A percentile compares a stretch with the other conserved stretches of the same genome.
phyloP scores from a whole-genome alignment of 2,329 filamentous ascomycete genomes.

The Monosporascus sp. region DNA sequence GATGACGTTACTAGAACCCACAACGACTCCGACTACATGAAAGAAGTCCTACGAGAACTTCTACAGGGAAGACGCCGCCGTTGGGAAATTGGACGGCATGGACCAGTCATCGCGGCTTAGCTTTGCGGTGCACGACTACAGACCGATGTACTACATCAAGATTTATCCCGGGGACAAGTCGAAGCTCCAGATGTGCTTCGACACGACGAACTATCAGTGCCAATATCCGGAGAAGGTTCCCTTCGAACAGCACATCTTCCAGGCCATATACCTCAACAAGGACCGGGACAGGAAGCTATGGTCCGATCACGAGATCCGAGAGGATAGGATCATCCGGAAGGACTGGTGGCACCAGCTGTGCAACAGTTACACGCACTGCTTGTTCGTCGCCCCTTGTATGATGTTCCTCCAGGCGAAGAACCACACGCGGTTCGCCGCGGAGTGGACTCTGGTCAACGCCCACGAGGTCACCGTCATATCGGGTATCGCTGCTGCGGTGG shows the following conservation, averaged over 20 bases:
- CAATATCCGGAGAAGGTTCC: conserved; percentile 50
- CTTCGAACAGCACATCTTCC: conserved; percentile 32
- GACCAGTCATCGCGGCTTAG: conserved; percentile 36
- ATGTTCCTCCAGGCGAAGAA: conserved; percentile 60
- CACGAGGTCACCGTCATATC: conserved; percentile 65
- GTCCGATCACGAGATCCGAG: conserved; percentile 48
- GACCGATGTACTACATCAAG: conserved; percentile 55
- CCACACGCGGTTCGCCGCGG: conserved; percentile 54
- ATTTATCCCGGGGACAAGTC: conserved; percentile 45
- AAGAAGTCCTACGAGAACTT: conserved; percentile 62
- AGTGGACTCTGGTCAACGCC: conserved; percentile 63
- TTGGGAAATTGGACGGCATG: conserved; percentile 14
- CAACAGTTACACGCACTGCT: conserved; percentile 53
- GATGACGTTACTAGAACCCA: conserved; percentile 70
- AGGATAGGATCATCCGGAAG: conserved; percentile 48
- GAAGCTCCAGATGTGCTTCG: conserved; percentile 49
- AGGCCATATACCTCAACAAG: conserved; percentile 55
- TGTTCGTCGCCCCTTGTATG: conserved; percentile 59
- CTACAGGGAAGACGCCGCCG: conserved; percentile 42
- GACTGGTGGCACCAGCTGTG: conserved; percentile 61
- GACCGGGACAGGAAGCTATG: conserved; percentile 47
- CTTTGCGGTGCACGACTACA: conserved; percentile 37
- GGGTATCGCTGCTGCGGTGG: conserved; percentile 63
- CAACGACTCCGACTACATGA: conserved; percentile 59
- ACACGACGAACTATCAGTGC: conserved; percentile 52